Evolutionary conservation across 2,329 filamentous ascomycete genomes (phyloP), one percentile per base, ranked within the genome.

Genomic region (Trichoderma asperellum): DNA sequence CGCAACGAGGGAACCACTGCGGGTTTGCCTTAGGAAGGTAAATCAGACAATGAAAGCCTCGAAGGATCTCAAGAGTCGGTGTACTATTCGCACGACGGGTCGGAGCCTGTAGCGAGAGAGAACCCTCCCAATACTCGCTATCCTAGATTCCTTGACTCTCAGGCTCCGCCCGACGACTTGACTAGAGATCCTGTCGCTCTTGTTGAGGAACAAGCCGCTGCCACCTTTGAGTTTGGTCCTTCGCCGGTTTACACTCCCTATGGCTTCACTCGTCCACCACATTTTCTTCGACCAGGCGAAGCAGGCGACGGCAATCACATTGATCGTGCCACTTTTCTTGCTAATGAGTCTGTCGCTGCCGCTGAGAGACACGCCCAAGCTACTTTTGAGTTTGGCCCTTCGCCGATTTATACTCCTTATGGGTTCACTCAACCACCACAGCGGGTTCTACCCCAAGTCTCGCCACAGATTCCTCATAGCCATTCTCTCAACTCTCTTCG

Each of bases 21-120:
- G 32, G 69, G 70, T 47, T 49, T 66, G 35, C 53, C 72, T 29
- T 74, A 74, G 73, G 60, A 66, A 65, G 73, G 68, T 21, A 55
- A 53, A 63, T 67, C 72, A 35, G 52, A 61, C 55, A 66, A 35
- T 29, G 29, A 29, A n/a, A 47, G 32, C 18, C 6, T 66, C 34
- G 35, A 53, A 10, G 63, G 37, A 18, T n/a, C 34, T 10, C 53
- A 61, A 16, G 40, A 37, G 27, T 43, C 58, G 6, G 55, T n/a
- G 6, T 55, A 34, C 5, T 29, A 64, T 18, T 43, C 55, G 18
- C 32, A 58, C 32, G 47, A 57, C 21, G 34, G 53, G 43, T 34
- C 21, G 4, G 59, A 49, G 40, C 32, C 37, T 53, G 60, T 14
- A 6, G 24, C 32, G 2, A 24, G 18, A 34, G 52, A 58, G 37